phyloP scores from a whole-genome alignment of 2,329 filamentous ascomycete species.

The Arthrobotrys entomopaga region DNA sequence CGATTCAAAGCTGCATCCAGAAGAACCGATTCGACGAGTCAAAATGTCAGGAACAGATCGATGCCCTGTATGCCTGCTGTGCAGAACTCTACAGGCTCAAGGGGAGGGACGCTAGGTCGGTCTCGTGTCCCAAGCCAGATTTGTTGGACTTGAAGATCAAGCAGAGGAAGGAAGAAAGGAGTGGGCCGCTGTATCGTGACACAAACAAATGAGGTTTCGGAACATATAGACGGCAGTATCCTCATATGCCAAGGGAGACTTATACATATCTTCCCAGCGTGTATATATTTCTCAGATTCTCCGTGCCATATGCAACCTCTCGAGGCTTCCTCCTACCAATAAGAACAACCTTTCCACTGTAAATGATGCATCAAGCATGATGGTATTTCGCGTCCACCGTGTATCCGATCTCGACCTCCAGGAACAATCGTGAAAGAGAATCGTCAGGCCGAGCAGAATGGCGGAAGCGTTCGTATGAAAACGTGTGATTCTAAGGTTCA shows the following conservation, averaged over 20 bases:
- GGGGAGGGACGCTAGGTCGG: conserved; percentile 78
- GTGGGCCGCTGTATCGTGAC: no score
- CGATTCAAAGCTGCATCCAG: conserved; percentile 77
- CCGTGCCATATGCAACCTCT: background rate
- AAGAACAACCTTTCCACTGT: background rate
- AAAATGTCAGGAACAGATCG: conserved; percentile 80
- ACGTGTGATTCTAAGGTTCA: conserved; percentile 73
- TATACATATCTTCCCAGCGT: background rate
- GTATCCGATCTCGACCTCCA: conserved; percentile 55
- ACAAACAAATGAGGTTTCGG: background rate
- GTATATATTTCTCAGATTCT: background rate
- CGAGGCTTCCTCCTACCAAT: background rate
- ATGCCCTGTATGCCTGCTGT: conserved; percentile 93
- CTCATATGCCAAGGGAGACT: background rate
- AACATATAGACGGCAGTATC: background rate
- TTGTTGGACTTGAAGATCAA: conserved; percentile 85
- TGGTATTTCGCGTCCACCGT: conserved; percentile 53
- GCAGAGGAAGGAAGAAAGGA: conserved; percentile 73
- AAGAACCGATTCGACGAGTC: conserved; percentile 87
- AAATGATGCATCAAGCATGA: background rate
- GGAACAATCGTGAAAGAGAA: conserved; percentile 38
- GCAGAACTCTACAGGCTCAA: conserved; percentile 83
- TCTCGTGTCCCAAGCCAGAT: conserved; percentile 85
- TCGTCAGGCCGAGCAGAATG: conserved; percentile 55
- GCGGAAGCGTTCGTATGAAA: conserved; percentile 43